phyloP scores from a whole-genome alignment of 2,329 filamentous ascomycete species.

The Paecilomyces formosus region DNA sequence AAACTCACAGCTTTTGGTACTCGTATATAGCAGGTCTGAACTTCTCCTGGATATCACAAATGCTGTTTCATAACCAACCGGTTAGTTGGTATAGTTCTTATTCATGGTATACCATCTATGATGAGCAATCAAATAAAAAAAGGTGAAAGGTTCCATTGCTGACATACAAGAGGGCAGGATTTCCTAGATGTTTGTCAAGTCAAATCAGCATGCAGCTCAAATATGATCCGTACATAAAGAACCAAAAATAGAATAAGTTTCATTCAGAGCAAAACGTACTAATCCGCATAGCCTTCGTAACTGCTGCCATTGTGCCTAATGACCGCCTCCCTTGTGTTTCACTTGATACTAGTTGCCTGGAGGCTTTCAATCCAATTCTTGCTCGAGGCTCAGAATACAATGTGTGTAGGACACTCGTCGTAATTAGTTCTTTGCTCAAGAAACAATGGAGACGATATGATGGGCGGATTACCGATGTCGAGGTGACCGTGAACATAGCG shows the following conservation, averaged over 20 bases:
- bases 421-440: not conserved
- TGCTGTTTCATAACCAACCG: constrained; percentile 43
- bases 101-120: not conserved
- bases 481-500: not conserved
- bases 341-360: not conserved
- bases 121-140: not conserved
- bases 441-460: not conserved
- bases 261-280: not conserved
- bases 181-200: constrained; percentile 21
- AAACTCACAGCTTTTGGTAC: constrained; percentile 67
- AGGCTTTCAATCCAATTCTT: not conserved
- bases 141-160: not conserved
- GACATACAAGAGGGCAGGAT: constrained; percentile 41
- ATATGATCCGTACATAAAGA: not conserved
- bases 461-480: not conserved
- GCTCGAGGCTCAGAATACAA: not conserved
- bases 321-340: not conserved
- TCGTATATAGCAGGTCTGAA: constrained; percentile 78
- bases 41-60: constrained; percentile 93
- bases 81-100: not conserved
- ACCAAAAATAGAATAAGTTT: not conserved
- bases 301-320: not conserved
- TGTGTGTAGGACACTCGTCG: not conserved
- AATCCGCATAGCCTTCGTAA: not conserved
- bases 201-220: not conserved